Conservation (phyloP, 108 stramenopile genomes). For the Nitzschia putrida region DNA sequence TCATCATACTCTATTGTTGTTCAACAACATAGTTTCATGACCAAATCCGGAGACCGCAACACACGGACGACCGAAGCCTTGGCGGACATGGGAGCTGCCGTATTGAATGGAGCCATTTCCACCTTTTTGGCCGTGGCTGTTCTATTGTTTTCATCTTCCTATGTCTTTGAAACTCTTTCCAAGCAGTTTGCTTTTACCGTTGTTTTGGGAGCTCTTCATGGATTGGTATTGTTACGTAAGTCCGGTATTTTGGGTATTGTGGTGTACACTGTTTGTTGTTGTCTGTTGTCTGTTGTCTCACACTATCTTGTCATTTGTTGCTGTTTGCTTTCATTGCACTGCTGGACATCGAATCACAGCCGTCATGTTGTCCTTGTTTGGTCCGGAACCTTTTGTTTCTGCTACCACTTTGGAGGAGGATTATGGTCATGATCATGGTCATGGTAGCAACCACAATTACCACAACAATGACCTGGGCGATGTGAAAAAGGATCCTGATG, state of each 20-base stretch:
- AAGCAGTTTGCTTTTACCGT: slow-evolving; percentile 73
- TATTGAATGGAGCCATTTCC: slow-evolving; percentile 67
- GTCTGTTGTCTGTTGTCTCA: no score
- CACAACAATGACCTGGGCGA: no score
- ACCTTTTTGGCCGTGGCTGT: slow-evolving; percentile 83
- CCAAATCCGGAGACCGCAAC: slow-evolving; percentile 67
- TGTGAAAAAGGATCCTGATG: no score
- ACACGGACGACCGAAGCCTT: slow-evolving; percentile 53
- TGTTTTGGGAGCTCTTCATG: slow-evolving; percentile 60
- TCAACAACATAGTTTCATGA: slow-evolving; percentile 25
- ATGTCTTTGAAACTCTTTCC: slow-evolving; percentile 68
- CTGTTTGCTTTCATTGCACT: background rate
- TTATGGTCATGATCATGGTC: no score
- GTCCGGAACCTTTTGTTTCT: background rate
- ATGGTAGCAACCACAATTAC: no score
- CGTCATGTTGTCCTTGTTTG: background rate
- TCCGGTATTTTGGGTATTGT: background rate
- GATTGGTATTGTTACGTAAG: slow-evolving; percentile 55
- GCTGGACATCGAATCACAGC: background rate
- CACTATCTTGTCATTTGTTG: background rate
- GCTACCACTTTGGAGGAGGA: no score
- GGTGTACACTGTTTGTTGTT: background rate
- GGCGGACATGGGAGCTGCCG: slow-evolving; percentile 75
- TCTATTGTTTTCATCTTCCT: slow-evolving; percentile 52
- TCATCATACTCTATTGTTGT: no score